Base-by-base conservation (phyloP, 371 early-diverging fungal genomes). In the Amoeboaphelidium protococcarum region DNA sequence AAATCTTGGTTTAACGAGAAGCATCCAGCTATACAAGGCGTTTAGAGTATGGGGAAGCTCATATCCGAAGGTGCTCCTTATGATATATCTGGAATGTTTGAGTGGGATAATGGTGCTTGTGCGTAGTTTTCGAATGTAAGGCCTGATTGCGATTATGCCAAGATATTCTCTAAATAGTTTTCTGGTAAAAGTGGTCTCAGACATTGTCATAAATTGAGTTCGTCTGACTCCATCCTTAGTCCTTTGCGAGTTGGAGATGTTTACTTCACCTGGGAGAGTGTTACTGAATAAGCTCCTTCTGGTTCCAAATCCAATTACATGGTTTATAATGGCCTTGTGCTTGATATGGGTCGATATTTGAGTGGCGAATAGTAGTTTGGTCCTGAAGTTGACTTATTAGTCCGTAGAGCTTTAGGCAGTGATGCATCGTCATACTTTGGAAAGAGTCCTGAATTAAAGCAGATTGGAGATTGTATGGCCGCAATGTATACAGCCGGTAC, bases 11-110 rank as follows among this genome's bases (percentile, higher is more conserved):
- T 74, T 2, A 70, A 71, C 31, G 69, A 65, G 22, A 81, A 71
- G 25, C 77, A 76, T 2, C 61, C 73, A 45, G 47, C 69, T 41
- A 74, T 79, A 48, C 66, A 66, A 23, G 53, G 41, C 45, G 42
- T 50, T 37, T 49, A 52, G 20, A 40, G 48, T 3, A 20, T 46
- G 22, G 6, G 20, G 1, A 48, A 24, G 10, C 20, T 26, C 42
- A 26, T 22, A 6, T 27, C 37, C 4, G 40, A 46, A 2, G 37
- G 21, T 41, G 48, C 25, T 41, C 26, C 41, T 40, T 47, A 42
- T 37, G 23, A n/a, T n/a, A n/a, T n/a, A n/a, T n/a, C n/a, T n/a
- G n/a, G n/a, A n/a, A n/a, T n/a, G n/a, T n/a, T n/a, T n/a, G n/a
- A n/a, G n/a, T n/a, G n/a, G n/a, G n/a, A n/a, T n/a, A n/a, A n/a